Evolutionary conservation across 2,329 filamentous ascomycete species (phyloP).

Genomic region (Epichloe scottii): DNA sequence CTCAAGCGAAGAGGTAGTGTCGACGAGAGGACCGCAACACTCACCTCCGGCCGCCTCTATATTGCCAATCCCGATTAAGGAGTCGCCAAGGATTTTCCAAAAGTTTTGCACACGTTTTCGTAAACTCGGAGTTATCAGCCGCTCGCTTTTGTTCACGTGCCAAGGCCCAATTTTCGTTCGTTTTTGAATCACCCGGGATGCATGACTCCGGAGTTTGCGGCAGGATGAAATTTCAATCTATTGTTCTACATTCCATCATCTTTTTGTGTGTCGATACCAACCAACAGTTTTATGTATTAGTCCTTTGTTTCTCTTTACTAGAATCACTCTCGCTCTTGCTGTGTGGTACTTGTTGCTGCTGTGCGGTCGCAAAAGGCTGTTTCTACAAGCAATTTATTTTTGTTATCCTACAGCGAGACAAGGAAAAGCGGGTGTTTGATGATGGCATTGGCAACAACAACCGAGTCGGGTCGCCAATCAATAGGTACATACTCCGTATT

Average conservation of each 20-base stretch:
- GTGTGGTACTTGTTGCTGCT: background rate
- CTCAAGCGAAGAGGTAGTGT: conserved; percentile 67
- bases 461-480: background rate
- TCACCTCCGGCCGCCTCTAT: conserved; percentile 61
- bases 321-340: conserved; percentile 3
- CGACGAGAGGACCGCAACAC: conserved; percentile 68
- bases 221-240: conserved; percentile 8
- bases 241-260: conserved; percentile 6
- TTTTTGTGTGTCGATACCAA: conserved; percentile 12
- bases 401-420: background rate
- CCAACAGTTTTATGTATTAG: conserved; percentile 7
- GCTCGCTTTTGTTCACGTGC: background rate
- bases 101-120: background rate
- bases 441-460: background rate
- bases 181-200: conserved; percentile 4
- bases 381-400: background rate
- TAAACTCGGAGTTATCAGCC: background rate
- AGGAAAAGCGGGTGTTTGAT: conserved; percentile 2
- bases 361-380: background rate
- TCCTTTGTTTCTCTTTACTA: background rate
- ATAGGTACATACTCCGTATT: background rate
- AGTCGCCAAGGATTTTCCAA: background rate
- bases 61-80: conserved; percentile 70
- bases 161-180: background rate
- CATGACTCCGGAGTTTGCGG: conserved; percentile 11